phyloP scores from a whole-genome alignment of 208 protist genomes.

The Crithidia expoeki region DNA sequence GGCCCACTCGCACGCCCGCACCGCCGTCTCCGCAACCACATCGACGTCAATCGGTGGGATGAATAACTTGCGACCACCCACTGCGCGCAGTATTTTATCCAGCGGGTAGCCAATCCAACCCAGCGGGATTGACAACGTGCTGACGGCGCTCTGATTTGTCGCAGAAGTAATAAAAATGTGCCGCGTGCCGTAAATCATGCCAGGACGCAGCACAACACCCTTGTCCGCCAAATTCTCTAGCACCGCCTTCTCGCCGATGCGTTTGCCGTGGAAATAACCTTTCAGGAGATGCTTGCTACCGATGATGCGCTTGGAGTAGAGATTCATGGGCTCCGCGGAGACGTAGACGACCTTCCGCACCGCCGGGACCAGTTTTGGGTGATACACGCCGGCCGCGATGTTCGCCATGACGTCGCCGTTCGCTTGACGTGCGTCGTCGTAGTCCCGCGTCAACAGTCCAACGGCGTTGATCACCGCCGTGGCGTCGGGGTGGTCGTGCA shows the following conservation, averaged over 20 bases:
- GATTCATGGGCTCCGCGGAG: slow-evolving; percentile 65
- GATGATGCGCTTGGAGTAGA: slow-evolving; percentile 43
- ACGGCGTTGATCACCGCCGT: slow-evolving; percentile 72
- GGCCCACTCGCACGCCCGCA: slow-evolving; percentile 63
- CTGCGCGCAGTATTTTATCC: slow-evolving; percentile 50
- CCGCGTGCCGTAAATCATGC: slow-evolving; percentile 84
- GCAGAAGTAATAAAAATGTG: slow-evolving; percentile 37
- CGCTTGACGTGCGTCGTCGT: slow-evolving; percentile 60
- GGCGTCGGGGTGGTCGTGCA: slow-evolving; percentile 81
- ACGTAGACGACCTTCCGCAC: slow-evolving; percentile 75
- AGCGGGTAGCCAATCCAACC: slow-evolving; percentile 62
- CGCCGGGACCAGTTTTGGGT: slow-evolving; percentile 42
- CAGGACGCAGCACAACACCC: slow-evolving; percentile 70
- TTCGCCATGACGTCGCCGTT: slow-evolving; percentile 85
- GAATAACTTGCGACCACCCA: slow-evolving; percentile 59
- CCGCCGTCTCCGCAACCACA: slow-evolving; percentile 69
- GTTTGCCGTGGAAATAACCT: slow-evolving; percentile 88
- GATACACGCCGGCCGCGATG: slow-evolving; percentile 70
- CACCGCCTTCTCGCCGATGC: slow-evolving; percentile 69
- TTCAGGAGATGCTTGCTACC: slow-evolving; percentile 56
- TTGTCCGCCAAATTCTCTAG: slow-evolving; percentile 59
- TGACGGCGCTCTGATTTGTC: slow-evolving; percentile 26
- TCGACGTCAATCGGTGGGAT: slow-evolving; percentile 69
- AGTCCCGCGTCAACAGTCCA: slow-evolving; percentile 68
- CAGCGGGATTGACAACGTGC: slow-evolving; percentile 68